phyloP scores from a whole-genome alignment of 73 alveolate genomes.

The Blepharisma stoltei region DNA sequence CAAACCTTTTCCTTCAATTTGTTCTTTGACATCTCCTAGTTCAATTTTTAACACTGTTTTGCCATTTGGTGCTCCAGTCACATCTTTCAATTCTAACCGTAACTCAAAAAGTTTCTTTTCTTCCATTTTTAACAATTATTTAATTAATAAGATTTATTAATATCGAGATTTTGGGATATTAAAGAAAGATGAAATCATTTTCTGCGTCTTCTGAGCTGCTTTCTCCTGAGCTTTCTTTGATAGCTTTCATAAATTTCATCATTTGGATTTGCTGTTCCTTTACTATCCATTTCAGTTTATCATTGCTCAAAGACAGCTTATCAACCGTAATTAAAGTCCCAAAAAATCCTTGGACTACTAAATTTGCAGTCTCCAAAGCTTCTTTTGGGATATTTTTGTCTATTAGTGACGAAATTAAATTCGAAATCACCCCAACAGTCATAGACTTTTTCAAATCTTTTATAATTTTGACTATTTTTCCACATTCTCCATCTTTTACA shows the following conservation, averaged over 20 bases:
- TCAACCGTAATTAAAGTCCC: slow-evolving; percentile 13
- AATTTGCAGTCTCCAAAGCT: not conserved
- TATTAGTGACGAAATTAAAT: not conserved
- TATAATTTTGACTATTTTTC: not conserved
- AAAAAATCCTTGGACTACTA: slow-evolving; percentile 9
- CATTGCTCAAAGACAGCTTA: not conserved
- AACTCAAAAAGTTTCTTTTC: not conserved
- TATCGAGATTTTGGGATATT: too few species aligned
- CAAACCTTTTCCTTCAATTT: not conserved
- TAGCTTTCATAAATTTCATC: slow-evolving; percentile 1
- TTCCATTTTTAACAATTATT: not conserved
- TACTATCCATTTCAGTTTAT: slow-evolving; percentile 6
- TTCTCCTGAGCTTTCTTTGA: not conserved
- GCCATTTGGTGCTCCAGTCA: not conserved
- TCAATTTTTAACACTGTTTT: not conserved
- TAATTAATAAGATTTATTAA: too few species aligned
- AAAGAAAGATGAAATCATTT: not conserved
- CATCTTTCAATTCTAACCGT: not conserved
- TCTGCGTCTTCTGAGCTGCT: not conserved
- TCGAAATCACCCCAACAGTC: not conserved
- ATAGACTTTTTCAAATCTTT: not conserved
- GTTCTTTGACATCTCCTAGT: not conserved
- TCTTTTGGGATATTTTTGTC: slow-evolving; percentile 16
- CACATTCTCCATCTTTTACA: not conserved
- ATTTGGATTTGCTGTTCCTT: slow-evolving; percentile 8